Conservation (phyloP, 495 filamentous ascomycete species). For the Penicillium macrosclerotiorum region DNA sequence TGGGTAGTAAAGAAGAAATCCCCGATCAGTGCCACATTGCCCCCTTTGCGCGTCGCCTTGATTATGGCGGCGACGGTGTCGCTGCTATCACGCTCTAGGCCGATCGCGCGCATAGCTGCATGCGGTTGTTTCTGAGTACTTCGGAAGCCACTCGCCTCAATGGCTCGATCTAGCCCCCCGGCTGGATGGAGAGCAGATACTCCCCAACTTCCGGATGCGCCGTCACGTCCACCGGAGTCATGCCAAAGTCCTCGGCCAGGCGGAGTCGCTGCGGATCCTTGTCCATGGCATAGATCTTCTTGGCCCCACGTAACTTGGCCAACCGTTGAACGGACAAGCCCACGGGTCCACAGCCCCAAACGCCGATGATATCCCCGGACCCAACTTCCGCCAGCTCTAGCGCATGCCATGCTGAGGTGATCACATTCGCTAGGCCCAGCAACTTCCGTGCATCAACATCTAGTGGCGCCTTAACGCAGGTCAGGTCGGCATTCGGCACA, state of each 20-base stretch:
- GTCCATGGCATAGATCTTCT: conserved; percentile 33
- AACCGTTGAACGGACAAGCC: conserved; percentile 25
- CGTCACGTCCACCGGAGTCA: conserved; percentile 23
- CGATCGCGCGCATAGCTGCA: conserved; percentile 23
- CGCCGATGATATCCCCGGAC: conserved; percentile 38
- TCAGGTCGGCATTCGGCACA: conserved; percentile 39
- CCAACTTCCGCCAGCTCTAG: conserved; percentile 32
- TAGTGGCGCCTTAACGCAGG: conserved; percentile 37
- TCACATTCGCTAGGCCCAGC: conserved; percentile 36
- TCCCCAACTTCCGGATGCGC: conserved; percentile 25
- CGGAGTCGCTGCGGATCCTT: conserved; percentile 24
- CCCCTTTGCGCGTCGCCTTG: conserved; percentile 30
- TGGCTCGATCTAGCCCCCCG: conserved; percentile 31
- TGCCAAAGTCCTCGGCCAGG: conserved; percentile 26
- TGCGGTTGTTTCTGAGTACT: conserved; percentile 20
- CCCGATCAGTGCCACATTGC: conserved; percentile 30
- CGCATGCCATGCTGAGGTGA: conserved; percentile 35
- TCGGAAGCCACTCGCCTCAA: conserved; percentile 35
- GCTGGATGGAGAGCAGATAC: conserved; percentile 29
- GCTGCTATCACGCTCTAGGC: conserved; percentile 24
- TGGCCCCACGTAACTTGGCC: conserved; percentile 25
- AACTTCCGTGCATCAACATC: conserved; percentile 52
- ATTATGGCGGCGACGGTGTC: conserved; percentile 30
- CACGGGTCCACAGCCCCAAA: conserved; percentile 42
- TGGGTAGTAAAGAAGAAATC: conserved; percentile 31